Evolutionary conservation across 1,284 basidiomycete genomes (phyloP), one percentile per base, ranked within the genome.

Genomic region (Anthracocystis panici-leucophaei): DNA sequence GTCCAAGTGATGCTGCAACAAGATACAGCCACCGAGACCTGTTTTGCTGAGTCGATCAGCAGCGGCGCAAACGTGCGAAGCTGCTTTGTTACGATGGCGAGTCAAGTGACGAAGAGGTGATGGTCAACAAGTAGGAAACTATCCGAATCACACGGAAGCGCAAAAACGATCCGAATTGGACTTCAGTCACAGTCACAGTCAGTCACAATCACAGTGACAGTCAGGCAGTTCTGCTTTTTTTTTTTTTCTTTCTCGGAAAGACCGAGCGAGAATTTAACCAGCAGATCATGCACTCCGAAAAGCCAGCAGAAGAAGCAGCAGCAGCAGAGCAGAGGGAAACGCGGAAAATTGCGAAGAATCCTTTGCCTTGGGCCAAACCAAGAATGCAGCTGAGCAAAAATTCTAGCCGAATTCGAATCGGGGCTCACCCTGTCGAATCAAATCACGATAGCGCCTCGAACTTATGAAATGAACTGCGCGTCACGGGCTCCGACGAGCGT

Each of bases 1-100:
- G 35, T 38, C 35, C 35, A 12, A 38, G 35, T 38, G 35, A 38
- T 31, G 50, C 21, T 46, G 51, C 25, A 21, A 33, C n/a, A 18
- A 38, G 18, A 31, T 57, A 62, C 65, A 68, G 65, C 59, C 44
- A 62, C 65, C 38, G 59, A 68, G 65, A 68, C 65, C 65, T 68
- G 65, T 68, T 25, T 38, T 68, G 65, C 65, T 68, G 65, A 53
- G 10, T 8, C 2, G 44, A 21, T 46, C 65, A 62, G 59, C 65
- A 68, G 59, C 55, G 46, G 59, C 35, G 29, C 38, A 54, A 54
- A 44, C 40, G 51, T 40, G 65, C 45, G 45, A 16, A 40, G 44
- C 59, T 62, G 51, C 51, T 33, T 44, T 54, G 29, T 50, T 23
- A 27, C 20, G 38, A 33, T 27, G 21, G 42, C 25, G 38, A 41